Evolutionary conservation across 2,329 filamentous ascomycete species (phyloP).

Genomic region (Cladosporium sp.): DNA sequence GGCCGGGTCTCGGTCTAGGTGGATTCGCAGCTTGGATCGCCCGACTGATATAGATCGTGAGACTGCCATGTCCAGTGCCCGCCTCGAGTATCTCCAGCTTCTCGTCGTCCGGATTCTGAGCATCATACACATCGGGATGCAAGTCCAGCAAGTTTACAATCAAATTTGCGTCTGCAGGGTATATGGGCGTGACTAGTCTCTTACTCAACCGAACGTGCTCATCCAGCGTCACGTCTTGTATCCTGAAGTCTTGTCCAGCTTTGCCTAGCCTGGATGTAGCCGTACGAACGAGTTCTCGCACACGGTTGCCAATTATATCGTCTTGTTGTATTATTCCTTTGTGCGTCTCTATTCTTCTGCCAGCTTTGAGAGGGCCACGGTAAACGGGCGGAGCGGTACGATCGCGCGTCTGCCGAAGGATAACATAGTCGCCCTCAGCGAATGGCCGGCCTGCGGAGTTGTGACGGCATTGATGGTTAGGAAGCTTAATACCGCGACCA

Average conservation of each 20-base stretch:
- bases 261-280: conserved; percentile 24
- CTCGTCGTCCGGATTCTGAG: conserved; percentile 23
- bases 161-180: conserved; percentile 66
- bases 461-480: background rate
- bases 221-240: conserved; percentile 62
- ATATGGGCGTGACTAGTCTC: conserved; percentile 71
- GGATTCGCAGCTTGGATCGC: conserved; percentile 70
- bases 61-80: conserved; percentile 74
- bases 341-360: conserved; percentile 34
- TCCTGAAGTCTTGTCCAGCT: conserved; percentile 45
- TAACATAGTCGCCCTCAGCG: conserved; percentile 28
- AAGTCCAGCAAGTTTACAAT: conserved; percentile 74
- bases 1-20: conserved; percentile 31
- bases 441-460: conserved; percentile 18
- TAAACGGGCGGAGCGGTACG: conserved; percentile 33
- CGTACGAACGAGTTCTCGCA: conserved; percentile 54
- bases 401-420: conserved; percentile 37
- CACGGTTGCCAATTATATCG: conserved; percentile 58
- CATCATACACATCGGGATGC: conserved; percentile 46
- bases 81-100: conserved; percentile 74
- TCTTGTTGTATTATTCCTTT: conserved; percentile 44
- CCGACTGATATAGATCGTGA: conserved; percentile 69
- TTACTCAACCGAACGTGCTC: conserved; percentile 65
- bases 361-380: conserved; percentile 32
- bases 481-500: background rate